These are phyloP conservation scores for Musa troglodytarum DNA, from an alignment of 176 grass and related monocot species.

Conservation along the genomic window DNA sequence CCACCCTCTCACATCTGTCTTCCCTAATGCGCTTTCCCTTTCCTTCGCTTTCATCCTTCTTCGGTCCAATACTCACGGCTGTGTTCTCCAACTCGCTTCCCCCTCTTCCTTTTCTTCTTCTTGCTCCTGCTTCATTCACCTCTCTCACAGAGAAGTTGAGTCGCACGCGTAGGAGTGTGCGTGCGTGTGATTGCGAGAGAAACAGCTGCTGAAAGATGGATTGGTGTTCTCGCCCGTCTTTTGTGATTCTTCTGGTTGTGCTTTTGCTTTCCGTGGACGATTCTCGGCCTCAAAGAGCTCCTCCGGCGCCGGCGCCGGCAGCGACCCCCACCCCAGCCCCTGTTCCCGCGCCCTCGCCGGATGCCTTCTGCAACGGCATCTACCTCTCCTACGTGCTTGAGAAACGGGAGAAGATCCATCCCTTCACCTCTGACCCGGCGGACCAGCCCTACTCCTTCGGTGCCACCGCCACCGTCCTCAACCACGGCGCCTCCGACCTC, in stretches of 20 bases:
- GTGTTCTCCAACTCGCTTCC: neutral
- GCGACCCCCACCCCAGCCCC: neutral
- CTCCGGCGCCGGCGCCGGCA: neutral
- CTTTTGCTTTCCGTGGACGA: neutral
- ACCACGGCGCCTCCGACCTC: slow-evolving; percentile 58
- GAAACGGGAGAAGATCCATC: slow-evolving; percentile 47
- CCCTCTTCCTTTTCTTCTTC: neutral
- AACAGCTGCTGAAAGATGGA: neutral
- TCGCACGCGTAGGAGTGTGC: too few species aligned
- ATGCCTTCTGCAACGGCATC: slow-evolving; percentile 65
- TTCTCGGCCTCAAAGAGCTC: neutral
- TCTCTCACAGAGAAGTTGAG: too few species aligned
- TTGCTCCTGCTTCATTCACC: neutral
- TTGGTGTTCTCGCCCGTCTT: neutral
- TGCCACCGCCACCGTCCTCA: slow-evolving; percentile 49
- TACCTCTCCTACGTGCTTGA: slow-evolving; percentile 39
- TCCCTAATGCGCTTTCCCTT: neutral
- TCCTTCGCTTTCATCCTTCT: too few species aligned
- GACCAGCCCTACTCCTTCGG: slow-evolving; percentile 64
- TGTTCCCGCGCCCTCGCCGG: slow-evolving; percentile 51
- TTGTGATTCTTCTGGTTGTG: neutral
- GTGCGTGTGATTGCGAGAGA: neutral
- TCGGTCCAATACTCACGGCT: neutral
- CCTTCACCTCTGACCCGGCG: slow-evolving; percentile 36
- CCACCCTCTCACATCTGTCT: neutral